Evolutionary conservation across 2,329 filamentous ascomycete genomes (phyloP).

Genomic region (Verticillium isaacii): DNA sequence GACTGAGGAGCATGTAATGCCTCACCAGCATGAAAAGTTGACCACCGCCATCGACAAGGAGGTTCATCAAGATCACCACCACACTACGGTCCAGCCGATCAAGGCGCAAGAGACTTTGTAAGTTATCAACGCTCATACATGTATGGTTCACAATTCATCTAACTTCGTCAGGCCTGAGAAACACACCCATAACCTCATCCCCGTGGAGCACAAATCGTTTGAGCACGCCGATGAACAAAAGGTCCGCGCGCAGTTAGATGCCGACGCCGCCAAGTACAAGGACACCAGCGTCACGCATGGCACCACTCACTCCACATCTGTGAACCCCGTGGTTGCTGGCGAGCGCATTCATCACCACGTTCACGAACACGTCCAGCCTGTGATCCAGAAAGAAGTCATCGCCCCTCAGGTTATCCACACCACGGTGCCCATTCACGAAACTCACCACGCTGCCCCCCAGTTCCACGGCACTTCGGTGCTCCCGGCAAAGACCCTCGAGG

Average conservation of each 20-base stretch:
- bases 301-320: conserved; percentile 20
- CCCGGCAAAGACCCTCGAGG: conserved; percentile 58
- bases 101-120: conserved; percentile 32
- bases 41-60: conserved; percentile 62
- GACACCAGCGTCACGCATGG: conserved; percentile 21
- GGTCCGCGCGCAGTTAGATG: conserved; percentile 39
- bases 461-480: conserved; percentile 62
- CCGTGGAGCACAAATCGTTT: conserved; percentile 56
- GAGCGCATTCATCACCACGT: conserved; percentile 40
- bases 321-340: conserved; percentile 19
- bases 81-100: conserved; percentile 65
- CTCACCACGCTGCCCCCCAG: conserved; percentile 61
- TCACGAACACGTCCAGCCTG: conserved; percentile 65
- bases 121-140: conserved; percentile 19
- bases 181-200: conserved; percentile 54
- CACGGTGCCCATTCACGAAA: conserved; percentile 67
- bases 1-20: conserved; percentile 54
- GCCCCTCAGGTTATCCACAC: conserved; percentile 67
- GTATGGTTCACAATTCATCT: conserved; percentile 16
- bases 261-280: conserved; percentile 38
- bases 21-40: conserved; percentile 57
- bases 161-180: conserved; percentile 44
- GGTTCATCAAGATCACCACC: conserved; percentile 68
- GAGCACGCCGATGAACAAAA: conserved; percentile 53
- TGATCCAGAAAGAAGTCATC: conserved; percentile 65